Evolutionary conservation across 73 alveolate species (phyloP), one percentile per base, ranked within the genome.

Genomic region (Stentor roeselii): DNA sequence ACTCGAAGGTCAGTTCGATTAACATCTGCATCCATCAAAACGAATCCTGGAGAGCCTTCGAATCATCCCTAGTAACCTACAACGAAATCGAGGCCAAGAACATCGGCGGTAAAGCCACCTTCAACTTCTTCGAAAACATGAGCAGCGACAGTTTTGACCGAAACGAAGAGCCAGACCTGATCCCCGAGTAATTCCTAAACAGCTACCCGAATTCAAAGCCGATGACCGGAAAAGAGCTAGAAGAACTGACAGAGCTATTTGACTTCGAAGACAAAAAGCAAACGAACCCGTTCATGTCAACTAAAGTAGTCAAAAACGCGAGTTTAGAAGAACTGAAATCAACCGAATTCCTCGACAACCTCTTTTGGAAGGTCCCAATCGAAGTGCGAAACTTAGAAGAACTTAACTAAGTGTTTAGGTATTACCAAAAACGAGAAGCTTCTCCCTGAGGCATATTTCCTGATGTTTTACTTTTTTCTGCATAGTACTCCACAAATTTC

Each of bases 221-320:
- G 14, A 67, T 67, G 37, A 67, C 80, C 34, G 80, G 80, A 67
- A 67, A 67, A 67, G 80, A 67, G n/a, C 41, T 67, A 1, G 80
- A 67, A 67, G 80, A 67, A 32, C 80, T 67, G 21, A 21, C 80
- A 67, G 37, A 2, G 27, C 11, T 67, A 40, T 67, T 67, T 67
- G 80, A 67, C 41, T 30, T 67, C 2, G 80, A 32, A 2, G 80
- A 67, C 0, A 32, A 67, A 34, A 67, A 67, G 11, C 67, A 50
- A 21, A 50, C 6, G 21, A 50, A 50, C 21, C 67, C 67, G 67
- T 50, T 50, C 21, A 50, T 50, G 67, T 50, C 67, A 21, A 50
- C 67, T 50, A 50, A 50, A 21, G 6, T 6, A 6, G 21, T 50
- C 21, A 50, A 6, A 50, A 50, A 50, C 21, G 67, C 67, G 6